Evolutionary conservation across 2,329 filamentous ascomycete genomes (phyloP).

Genomic region (Cladorrhinum sp.): DNA sequence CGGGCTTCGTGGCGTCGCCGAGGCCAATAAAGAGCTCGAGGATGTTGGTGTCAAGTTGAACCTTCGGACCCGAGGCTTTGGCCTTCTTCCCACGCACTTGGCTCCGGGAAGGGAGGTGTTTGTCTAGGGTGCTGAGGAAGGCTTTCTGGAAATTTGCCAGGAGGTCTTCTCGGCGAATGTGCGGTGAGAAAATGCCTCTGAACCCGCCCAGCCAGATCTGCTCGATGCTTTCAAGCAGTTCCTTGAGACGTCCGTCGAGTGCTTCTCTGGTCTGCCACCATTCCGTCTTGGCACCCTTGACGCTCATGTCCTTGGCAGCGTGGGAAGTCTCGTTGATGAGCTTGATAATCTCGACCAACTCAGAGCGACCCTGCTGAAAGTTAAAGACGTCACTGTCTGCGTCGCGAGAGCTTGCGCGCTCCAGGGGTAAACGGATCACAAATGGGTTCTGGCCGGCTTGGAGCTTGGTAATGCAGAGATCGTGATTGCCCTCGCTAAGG

Average conservation of each 20-base stretch:
- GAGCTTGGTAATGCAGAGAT: slow-evolving; percentile 86
- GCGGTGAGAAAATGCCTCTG: slow-evolving; percentile 84
- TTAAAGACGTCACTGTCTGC: slow-evolving; percentile 75
- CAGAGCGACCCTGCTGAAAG: slow-evolving; percentile 74
- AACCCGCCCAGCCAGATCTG: slow-evolving; percentile 95
- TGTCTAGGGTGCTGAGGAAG: slow-evolving; percentile 76
- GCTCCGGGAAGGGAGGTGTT: slow-evolving; percentile 79
- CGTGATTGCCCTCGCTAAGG: slow-evolving; percentile 75
- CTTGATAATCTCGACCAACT: slow-evolving; percentile 79
- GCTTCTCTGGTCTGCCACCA: slow-evolving; percentile 89
- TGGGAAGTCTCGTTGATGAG: slow-evolving; percentile 83
- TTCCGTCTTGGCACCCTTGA: slow-evolving; percentile 70
- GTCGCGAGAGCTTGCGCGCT: slow-evolving; percentile 76
- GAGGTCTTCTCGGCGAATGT: slow-evolving; percentile 58
- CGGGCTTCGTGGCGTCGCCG: slow-evolving; percentile 65
- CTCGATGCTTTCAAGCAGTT: slow-evolving; percentile 81
- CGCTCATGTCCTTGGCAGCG: slow-evolving; percentile 63
- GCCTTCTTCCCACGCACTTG: slow-evolving; percentile 55
- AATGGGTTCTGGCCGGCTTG: slow-evolving; percentile 75
- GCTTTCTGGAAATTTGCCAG: slow-evolving; percentile 72
- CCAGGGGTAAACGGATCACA: slow-evolving; percentile 79
- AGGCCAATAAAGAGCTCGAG: slow-evolving; percentile 87
- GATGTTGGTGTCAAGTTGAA: slow-evolving; percentile 59
- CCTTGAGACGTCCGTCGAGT: slow-evolving; percentile 72
- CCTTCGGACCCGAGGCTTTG: slow-evolving; percentile 29